Percentiles rank a stretch among this genome's conserved stretches.
phyloP scores from a whole-genome alignment of 768 basidiomycete species.

The Agrocybe pediades region DNA sequence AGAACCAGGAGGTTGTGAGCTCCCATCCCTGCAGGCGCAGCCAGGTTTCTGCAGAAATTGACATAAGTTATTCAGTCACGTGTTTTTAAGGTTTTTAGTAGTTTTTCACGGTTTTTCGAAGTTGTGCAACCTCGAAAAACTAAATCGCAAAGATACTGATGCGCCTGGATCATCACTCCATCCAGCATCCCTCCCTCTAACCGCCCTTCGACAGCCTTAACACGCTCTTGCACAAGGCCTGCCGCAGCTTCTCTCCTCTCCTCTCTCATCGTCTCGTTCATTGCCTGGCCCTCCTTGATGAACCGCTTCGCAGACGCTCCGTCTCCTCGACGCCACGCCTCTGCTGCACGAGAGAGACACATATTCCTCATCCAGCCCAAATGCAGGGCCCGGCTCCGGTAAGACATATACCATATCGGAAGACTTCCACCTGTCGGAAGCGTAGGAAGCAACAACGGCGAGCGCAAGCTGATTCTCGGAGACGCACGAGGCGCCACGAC shows the following conservation, averaged over 20 bases:
- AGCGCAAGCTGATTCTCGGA: constrained; percentile 80
- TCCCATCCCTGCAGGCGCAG: too few relatives aligned
- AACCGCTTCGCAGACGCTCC: constrained; percentile 95
- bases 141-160: too few relatives aligned
- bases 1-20: too few relatives aligned
- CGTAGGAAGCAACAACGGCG: constrained; percentile 85
- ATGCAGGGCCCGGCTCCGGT: constrained; percentile 86
- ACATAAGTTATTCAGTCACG: too few relatives aligned
- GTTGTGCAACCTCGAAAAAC: too few relatives aligned
- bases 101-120: too few relatives aligned
- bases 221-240: constrained; percentile 84
- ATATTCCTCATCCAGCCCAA: constrained; percentile 94
- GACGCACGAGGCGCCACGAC: constrained; percentile 82
- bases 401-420: constrained; percentile 84
- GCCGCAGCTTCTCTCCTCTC: constrained; percentile 87
- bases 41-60: too few relatives aligned
- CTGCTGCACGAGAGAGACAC: constrained; percentile 91
- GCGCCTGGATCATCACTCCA: constrained; percentile 88
- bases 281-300: constrained; percentile 89
- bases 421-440: constrained; percentile 82
- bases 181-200: constrained; percentile 63
- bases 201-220: constrained; percentile 72
- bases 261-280: constrained; percentile 86
- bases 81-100: too few relatives aligned
- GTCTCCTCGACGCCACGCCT: constrained; percentile 94